Percentiles rank a stretch among this genome's conserved stretches.
Conservation (phyloP, 2,329 filamentous ascomycete species). For the Pseudocercospora fuligena region DNA sequence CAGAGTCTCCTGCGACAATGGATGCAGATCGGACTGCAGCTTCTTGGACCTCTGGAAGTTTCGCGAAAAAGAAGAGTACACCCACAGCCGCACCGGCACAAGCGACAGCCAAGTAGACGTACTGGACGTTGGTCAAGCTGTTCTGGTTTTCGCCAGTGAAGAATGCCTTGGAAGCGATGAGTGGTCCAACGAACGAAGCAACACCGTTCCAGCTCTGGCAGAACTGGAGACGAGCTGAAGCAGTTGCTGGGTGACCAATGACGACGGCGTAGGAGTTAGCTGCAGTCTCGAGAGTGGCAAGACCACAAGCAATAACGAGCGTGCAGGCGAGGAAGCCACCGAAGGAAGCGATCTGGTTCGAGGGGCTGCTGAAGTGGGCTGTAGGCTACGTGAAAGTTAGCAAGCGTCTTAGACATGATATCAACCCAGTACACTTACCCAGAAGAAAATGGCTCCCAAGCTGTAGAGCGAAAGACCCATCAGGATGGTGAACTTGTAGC, state of each 20-base stretch:
- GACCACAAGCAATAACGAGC: conserved; percentile 46
- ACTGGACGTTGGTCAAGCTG: conserved; percentile 45
- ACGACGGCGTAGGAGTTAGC: conserved; percentile 48
- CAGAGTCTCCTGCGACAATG: conserved; percentile 35
- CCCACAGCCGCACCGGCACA: conserved; percentile 43
- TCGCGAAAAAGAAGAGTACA: conserved; percentile 44
- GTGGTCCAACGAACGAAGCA: conserved; percentile 47
- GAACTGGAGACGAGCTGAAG: conserved; percentile 46
- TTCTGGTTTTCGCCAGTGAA: conserved; percentile 41
- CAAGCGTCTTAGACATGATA: no score
- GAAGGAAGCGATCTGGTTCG: conserved; percentile 41
- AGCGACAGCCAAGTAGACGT: conserved; percentile 47
- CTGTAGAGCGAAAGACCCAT: conserved; percentile 46
- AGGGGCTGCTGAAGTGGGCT: conserved; percentile 40
- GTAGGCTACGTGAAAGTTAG: conserved; percentile 27
- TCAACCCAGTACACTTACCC: conserved; percentile 20
- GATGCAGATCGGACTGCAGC: conserved; percentile 34
- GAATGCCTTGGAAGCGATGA: conserved; percentile 47
- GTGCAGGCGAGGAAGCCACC: conserved; percentile 47
- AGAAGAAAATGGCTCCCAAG: conserved; percentile 46
- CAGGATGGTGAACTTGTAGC: conserved; percentile 53
- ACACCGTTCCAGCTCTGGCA: conserved; percentile 47
- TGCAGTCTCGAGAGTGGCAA: conserved; percentile 46
- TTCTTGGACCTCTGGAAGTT: conserved; percentile 44
- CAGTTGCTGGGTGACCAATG: conserved; percentile 43